phyloP scores from a whole-genome alignment of 768 basidiomycete species.

The Russula vinacea region DNA sequence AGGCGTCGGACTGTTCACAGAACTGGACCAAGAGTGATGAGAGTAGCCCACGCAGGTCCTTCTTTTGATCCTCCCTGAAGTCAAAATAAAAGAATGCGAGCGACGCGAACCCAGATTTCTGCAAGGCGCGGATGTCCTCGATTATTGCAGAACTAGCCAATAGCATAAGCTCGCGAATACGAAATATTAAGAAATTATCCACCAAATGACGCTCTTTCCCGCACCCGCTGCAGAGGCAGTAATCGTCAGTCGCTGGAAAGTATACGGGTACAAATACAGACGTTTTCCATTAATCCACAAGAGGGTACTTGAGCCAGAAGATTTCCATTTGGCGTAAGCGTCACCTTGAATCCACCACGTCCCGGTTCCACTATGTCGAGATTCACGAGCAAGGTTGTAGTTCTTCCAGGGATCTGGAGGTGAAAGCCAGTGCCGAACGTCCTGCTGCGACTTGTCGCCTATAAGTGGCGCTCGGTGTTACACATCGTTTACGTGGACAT shows the following conservation, averaged over 20 bases:
- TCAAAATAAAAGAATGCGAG: conserved; percentile 13
- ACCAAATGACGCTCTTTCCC: conserved; percentile 11
- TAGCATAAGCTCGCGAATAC: too few species aligned
- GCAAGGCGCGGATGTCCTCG: not conserved
- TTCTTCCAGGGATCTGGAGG: conserved; percentile 16
- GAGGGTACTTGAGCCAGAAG: not conserved
- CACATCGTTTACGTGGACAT: not conserved
- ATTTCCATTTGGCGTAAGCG: conserved; percentile 1
- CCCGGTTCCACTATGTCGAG: not conserved
- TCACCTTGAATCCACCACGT: not conserved
- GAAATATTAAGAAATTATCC: not conserved
- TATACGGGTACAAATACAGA: not conserved
- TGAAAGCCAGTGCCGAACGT: conserved; percentile 3
- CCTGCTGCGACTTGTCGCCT: not conserved
- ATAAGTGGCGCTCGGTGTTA: not conserved
- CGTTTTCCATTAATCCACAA: conserved; percentile 19
- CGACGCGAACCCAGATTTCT: not conserved
- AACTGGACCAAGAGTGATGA: conserved; percentile 6
- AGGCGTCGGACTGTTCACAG: not conserved
- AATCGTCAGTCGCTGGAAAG: not conserved
- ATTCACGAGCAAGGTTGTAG: not conserved
- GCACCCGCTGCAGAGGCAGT: not conserved
- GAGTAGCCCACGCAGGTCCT: not conserved
- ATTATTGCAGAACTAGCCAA: not conserved
- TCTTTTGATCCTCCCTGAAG: conserved; percentile 8